Conservation (phyloP, 2,329 filamentous ascomycete genomes). For the Scytalidium lignicola region DNA sequence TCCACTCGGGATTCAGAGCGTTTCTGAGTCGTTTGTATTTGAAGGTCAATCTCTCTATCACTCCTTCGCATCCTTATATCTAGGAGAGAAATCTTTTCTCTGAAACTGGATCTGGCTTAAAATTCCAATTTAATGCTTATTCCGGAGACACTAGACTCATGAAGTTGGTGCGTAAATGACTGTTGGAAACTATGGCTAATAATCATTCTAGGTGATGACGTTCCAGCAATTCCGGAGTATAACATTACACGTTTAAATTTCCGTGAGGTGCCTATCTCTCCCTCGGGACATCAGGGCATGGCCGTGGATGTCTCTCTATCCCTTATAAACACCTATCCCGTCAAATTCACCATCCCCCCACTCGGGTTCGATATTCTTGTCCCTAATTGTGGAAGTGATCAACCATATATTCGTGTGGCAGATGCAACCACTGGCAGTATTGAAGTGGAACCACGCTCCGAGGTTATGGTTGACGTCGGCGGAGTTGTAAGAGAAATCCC, state of each 20-base stretch:
- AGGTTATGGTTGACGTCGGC: slow-evolving; percentile 64
- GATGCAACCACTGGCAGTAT: slow-evolving; percentile 66
- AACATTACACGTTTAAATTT: slow-evolving; percentile 78
- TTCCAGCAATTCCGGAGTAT: slow-evolving; percentile 76
- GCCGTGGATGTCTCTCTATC: slow-evolving; percentile 72
- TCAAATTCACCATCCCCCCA: slow-evolving; percentile 71
- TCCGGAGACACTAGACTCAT: not conserved
- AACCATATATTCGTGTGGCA: slow-evolving; percentile 73
- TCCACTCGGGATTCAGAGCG: slow-evolving; percentile 67
- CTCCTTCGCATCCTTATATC: slow-evolving; percentile 55
- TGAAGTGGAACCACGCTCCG: slow-evolving; percentile 60
- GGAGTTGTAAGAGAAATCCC: slow-evolving; percentile 72
- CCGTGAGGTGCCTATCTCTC: slow-evolving; percentile 57
- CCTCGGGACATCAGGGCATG: slow-evolving; percentile 54
- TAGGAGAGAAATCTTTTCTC: slow-evolving; percentile 51
- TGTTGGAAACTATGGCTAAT: slow-evolving; percentile 15
- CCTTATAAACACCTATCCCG: slow-evolving; percentile 70
- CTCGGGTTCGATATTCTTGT: slow-evolving; percentile 83
- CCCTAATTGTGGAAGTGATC: slow-evolving; percentile 67
- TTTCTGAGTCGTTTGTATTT: slow-evolving; percentile 72
- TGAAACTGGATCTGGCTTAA: slow-evolving; percentile 9
- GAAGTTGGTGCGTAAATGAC: slow-evolving; percentile 7
- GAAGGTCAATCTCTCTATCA: slow-evolving; percentile 74
- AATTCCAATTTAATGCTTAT: no score
- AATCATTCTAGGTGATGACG: slow-evolving; percentile 48